phyloP scores from a whole-genome alignment of 371 early-diverging fungal genomes.

The Choanephora cucurbitarum region DNA sequence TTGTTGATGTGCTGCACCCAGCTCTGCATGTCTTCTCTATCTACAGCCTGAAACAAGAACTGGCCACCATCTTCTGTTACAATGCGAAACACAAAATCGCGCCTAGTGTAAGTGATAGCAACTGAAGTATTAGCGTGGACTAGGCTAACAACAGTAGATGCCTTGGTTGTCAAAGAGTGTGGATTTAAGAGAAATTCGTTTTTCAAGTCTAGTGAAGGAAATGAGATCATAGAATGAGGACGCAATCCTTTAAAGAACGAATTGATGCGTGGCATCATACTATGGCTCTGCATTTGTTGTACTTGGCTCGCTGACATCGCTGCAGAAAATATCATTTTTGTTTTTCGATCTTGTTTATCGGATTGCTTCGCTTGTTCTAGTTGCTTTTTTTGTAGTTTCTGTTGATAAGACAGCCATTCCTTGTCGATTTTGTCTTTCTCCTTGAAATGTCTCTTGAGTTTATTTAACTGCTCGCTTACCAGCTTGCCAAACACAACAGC shows the following conservation, averaged over 20 bases:
- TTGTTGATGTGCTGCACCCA: slow-evolving; percentile 77
- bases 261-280: slow-evolving; percentile 42
- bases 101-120: slow-evolving; percentile 69
- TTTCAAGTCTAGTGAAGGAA: slow-evolving; percentile 6
- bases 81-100: slow-evolving; percentile 79
- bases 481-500: slow-evolving; percentile 55
- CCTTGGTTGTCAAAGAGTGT: slow-evolving; percentile 40
- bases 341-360: slow-evolving; percentile 56
- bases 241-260: slow-evolving; percentile 37
- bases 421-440: slow-evolving; percentile 73
- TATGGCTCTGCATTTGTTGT: slow-evolving; percentile 12
- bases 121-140: slow-evolving; percentile 77
- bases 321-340: not conserved
- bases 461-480: slow-evolving; percentile 68
- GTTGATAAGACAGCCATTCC: slow-evolving; percentile 67
- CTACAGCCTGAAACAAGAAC: slow-evolving; percentile 74
- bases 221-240: slow-evolving; percentile 19
- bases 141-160: slow-evolving; percentile 77
- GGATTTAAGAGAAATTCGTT: not conserved
- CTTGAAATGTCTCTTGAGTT: slow-evolving; percentile 67
- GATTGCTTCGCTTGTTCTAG: slow-evolving; percentile 67
- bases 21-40: slow-evolving; percentile 71
- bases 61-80: slow-evolving; percentile 86
- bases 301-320: not conserved
- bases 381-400: slow-evolving; percentile 69